These are phyloP conservation scores for Nymphaea thermarum DNA, from an alignment of 164 flowering plant species.

Conservation along the genomic window DNA sequence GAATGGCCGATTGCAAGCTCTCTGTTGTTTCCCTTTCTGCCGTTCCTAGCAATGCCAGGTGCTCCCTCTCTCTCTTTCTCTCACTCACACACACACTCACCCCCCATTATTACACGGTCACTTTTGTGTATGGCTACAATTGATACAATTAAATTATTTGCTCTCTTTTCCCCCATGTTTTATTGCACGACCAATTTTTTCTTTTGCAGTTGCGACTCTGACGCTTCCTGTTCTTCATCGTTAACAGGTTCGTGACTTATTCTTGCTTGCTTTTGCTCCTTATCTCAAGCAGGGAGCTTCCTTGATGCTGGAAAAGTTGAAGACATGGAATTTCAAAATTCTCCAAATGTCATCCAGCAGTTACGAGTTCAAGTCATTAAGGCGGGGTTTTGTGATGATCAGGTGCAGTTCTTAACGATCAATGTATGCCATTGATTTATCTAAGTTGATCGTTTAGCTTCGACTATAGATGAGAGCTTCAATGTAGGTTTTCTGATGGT, in stretches of 20 bases:
- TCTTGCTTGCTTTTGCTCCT: conserved; percentile 38
- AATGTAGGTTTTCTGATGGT: conserved; percentile 86
- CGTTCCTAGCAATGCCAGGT: too few relatives aligned
- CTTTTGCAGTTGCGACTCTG: too few relatives aligned
- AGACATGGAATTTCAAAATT: conserved; percentile 18
- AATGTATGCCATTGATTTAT: not conserved
- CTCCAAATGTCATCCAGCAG: conserved; percentile 34
- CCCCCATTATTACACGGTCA: too few relatives aligned
- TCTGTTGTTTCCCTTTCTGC: too few relatives aligned
- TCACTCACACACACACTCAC: too few relatives aligned
- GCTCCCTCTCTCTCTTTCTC: too few relatives aligned
- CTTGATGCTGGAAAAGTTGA: conserved; percentile 5
- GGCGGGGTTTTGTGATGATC: conserved; percentile 73
- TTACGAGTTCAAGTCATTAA: conserved; percentile 74
- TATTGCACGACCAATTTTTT: too few relatives aligned
- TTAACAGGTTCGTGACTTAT: not conserved
- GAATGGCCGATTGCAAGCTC: too few relatives aligned
- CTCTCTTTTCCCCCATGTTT: too few relatives aligned
- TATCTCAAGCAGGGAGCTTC: conserved; percentile 26
- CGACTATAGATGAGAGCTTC: conserved; percentile 39
- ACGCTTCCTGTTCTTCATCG: too few relatives aligned
- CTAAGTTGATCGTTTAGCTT: conserved; percentile 4
- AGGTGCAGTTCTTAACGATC: conserved; percentile 32
- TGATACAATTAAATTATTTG: too few relatives aligned
- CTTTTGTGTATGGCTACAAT: too few relatives aligned